phyloP scores from a whole-genome alignment of 768 basidiomycete species.

The Tricholoma hemisulphureum region DNA sequence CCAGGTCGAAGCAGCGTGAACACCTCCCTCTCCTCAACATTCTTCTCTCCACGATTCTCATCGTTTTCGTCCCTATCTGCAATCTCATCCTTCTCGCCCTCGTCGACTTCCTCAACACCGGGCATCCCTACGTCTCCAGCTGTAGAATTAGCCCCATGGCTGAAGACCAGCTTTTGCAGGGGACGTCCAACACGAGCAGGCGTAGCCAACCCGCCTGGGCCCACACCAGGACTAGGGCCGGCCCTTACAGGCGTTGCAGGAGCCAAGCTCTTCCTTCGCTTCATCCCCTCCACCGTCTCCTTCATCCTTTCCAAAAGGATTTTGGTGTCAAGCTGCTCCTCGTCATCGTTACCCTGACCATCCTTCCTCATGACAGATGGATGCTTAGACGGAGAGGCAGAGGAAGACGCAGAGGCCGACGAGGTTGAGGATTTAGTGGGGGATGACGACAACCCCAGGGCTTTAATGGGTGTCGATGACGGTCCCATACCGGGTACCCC shows the following conservation, averaged over 20 bases:
- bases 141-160: background rate
- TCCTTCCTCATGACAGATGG: slow-evolving; percentile 17
- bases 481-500: slow-evolving; percentile 52
- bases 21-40: background rate
- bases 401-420: slow-evolving; percentile 1
- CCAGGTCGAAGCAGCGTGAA: slow-evolving; percentile 23
- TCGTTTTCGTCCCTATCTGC: slow-evolving; percentile 1
- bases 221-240: background rate
- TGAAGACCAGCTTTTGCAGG: background rate
- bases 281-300: slow-evolving; percentile 48
- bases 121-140: background rate
- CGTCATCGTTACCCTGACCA: slow-evolving; percentile 26
- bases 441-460: slow-evolving; percentile 7
- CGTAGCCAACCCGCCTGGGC: background rate
- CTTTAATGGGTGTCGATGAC: slow-evolving; percentile 9
- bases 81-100: slow-evolving; percentile 5
- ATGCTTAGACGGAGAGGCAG: slow-evolving; percentile 5
- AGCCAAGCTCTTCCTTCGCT: slow-evolving; percentile 40
- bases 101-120: slow-evolving; percentile 26
- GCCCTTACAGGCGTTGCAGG: slow-evolving; percentile 14
- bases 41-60: background rate
- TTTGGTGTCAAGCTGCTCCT: slow-evolving; percentile 39
- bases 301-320: slow-evolving; percentile 48
- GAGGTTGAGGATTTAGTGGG: slow-evolving; percentile 20
- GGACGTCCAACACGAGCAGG: slow-evolving; percentile 2